Conservation (phyloP, 169 alveolate species). For the Theileria equi region DNA sequence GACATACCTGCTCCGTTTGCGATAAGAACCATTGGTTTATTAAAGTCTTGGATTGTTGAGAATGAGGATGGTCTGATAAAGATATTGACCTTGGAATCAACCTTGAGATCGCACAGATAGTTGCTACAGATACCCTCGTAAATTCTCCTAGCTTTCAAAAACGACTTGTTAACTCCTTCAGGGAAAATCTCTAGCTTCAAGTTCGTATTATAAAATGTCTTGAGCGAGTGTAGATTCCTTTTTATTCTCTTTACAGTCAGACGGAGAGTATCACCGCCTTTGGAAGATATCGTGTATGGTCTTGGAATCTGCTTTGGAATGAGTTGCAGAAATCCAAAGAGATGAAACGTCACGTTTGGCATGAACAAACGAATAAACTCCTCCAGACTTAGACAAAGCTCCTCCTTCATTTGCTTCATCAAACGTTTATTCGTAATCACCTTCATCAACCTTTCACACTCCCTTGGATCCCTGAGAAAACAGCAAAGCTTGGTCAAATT, state of each 20-base stretch:
- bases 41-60: neutral
- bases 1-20: slow-evolving; percentile 73
- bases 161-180: neutral
- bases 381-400: slow-evolving; percentile 53
- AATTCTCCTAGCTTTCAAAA: slow-evolving; percentile 15
- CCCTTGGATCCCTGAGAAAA: slow-evolving; percentile 67
- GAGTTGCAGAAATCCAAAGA: slow-evolving; percentile 76
- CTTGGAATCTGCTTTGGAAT: slow-evolving; percentile 71
- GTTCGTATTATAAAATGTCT: slow-evolving; percentile 2
- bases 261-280: slow-evolving; percentile 25
- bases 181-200: neutral
- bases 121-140: slow-evolving; percentile 56
- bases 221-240: slow-evolving; percentile 24
- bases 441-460: slow-evolving; percentile 42
- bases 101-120: slow-evolving; percentile 21
- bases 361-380: slow-evolving; percentile 76
- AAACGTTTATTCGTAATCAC: slow-evolving; percentile 44
- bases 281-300: slow-evolving; percentile 78
- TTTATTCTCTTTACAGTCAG: slow-evolving; percentile 32
- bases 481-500: slow-evolving; percentile 61
- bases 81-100: slow-evolving; percentile 49
- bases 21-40: slow-evolving; percentile 60
- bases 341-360: slow-evolving; percentile 64
- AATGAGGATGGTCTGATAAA: slow-evolving; percentile 54
- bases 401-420: slow-evolving; percentile 60